Percentiles rank a stretch among this genome's conserved stretches.
Evolutionary conservation across 139 green algal genomes (phyloP).

Genomic region (Chlamydomonas sphaeroides): DNA sequence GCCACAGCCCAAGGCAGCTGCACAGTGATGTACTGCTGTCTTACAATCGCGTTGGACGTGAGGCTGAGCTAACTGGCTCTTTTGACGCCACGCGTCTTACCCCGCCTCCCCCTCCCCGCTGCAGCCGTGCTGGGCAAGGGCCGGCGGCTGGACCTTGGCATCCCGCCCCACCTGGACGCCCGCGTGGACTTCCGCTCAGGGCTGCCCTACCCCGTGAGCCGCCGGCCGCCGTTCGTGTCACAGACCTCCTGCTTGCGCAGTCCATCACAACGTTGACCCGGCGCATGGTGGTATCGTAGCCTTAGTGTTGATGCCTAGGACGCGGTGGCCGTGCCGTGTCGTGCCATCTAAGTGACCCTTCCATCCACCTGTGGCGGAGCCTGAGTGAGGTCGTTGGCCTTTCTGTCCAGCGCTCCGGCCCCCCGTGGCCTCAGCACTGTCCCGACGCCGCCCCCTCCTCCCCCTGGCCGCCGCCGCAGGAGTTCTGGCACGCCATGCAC

Average conservation of each 20-base stretch:
- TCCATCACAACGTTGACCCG: no score
- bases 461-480: background rate
- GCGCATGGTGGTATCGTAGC: background rate
- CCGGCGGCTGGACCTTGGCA: background rate
- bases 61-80: no score
- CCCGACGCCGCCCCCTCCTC: background rate
- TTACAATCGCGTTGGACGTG: no score
- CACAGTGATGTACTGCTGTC: no score
- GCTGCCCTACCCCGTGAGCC: constrained; percentile 10
- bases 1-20: background rate
- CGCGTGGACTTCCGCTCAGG: background rate
- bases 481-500: constrained; percentile 5
- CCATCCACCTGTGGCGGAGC: no score
- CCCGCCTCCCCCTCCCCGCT: background rate
- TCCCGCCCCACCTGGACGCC: background rate
- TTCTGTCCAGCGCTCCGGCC: no score
- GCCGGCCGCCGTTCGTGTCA: no score
- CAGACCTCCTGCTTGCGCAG: no score
- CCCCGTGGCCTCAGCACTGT: no score
- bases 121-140: background rate
- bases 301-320: background rate
- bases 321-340: background rate
- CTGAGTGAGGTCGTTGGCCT: no score
- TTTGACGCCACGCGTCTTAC: no score
- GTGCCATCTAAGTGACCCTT: no score